These are phyloP conservation scores for Dendrobium huoshanense DNA, from an alignment of 106 monocot genomes.

Conservation along the genomic window DNA sequence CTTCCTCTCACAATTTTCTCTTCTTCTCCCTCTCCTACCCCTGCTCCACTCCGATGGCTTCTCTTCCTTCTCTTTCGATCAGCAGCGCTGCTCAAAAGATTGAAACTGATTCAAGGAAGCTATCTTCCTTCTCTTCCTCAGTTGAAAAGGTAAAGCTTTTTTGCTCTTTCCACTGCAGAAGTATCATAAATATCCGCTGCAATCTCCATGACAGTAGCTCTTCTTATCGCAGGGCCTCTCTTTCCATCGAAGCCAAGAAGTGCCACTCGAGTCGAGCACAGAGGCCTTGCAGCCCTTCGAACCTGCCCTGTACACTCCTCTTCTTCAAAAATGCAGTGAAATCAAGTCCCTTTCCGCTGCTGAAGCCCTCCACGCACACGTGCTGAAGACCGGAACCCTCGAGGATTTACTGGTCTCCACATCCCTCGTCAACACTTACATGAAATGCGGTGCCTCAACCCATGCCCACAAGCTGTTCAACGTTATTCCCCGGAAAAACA, in stretches of 20 bases:
- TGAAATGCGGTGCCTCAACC: conserved; percentile 46
- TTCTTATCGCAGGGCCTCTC: background rate
- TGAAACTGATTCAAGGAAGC: conserved; percentile 35
- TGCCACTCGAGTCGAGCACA: background rate
- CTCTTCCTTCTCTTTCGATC: conserved; percentile 37
- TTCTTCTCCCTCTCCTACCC: conserved; percentile 1
- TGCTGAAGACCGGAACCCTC: conserved; percentile 51
- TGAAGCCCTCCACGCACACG: conserved; percentile 52
- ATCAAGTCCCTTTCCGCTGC: conserved; percentile 24
- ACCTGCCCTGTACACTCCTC: conserved; percentile 46
- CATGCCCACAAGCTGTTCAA: conserved; percentile 65
- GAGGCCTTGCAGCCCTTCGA: conserved; percentile 15
- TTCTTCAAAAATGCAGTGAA: conserved; percentile 55
- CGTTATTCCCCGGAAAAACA: conserved; percentile 30
- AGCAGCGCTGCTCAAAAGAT: conserved; percentile 18
- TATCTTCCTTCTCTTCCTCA: background rate
- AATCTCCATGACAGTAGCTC: background rate
- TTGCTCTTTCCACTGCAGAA: background rate
- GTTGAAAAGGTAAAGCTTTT: conserved; percentile 27
- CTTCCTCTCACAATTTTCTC: background rate
- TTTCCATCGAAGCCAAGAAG: background rate
- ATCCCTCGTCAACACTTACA: conserved; percentile 52
- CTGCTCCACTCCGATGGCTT: conserved; percentile 25
- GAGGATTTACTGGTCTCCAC: conserved; percentile 59
- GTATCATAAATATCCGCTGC: background rate